Base-by-base conservation (phyloP, 2,329 filamentous ascomycete species). In the Xenoacremonium recifei region DNA sequence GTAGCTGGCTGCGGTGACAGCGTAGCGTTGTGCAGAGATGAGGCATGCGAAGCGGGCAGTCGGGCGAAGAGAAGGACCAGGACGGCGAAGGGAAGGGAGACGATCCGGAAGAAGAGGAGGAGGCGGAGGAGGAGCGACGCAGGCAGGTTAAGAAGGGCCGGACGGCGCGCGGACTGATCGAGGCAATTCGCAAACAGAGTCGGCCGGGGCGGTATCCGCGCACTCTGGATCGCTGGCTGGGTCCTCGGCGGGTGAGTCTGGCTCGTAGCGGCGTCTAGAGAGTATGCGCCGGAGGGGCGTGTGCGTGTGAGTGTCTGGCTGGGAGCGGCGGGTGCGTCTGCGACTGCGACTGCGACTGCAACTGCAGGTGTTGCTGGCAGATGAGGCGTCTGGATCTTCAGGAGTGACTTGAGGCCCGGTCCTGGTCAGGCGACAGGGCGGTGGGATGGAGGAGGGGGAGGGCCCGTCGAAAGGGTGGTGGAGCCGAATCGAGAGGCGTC, bases 1-100 rank as follows among this genome's bases (percentile, higher is more conserved):
- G 49, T 47, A 49, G 38, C 43, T 40, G 53, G 49, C 51, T 55
- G 51, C 43, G 40, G 48, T 54, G 46, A 46, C 44, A 47, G 46
- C 46, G 55, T 46, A 53, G 50, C 49, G 61, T 63, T 47, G 58
- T 55, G 57, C 61, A 63, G 49, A 60, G 60, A 63, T 62, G 57
- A 59, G 55, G 61, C 60, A 63, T 62, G 57, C 58, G 55, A 58
- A 48, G 52, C 45, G 50, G 47, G 46, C 50, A 41, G 45, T 54
- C 48, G 54, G 52, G 46, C 44, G 34, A 43, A 44, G 43, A 44
- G 42, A 44, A 46, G 51, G 39, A 37, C 42, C 40, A 41, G 42
- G 37, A 50, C 43, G 44, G 48, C 45, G 17, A 34, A 19, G 21
- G 10, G 27, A 15, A 29, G 27, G 12, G 6, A 18, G 30, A 19